Conservation (phyloP, 2,329 filamentous ascomycete species). For the Dactylellina cionopaga region DNA sequence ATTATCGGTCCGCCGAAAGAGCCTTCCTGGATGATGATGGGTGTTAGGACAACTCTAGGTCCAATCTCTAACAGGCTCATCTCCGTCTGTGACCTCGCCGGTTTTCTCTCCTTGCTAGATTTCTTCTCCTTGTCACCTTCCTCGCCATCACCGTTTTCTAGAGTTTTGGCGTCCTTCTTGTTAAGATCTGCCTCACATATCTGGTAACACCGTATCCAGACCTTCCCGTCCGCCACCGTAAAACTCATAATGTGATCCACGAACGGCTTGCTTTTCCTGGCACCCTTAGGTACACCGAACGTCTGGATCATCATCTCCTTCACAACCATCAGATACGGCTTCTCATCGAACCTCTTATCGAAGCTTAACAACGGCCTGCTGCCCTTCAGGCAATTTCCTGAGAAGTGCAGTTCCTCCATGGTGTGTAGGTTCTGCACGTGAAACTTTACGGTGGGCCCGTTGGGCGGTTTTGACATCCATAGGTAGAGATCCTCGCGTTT, state of each 20-base stretch:
- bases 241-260: constrained; percentile 95
- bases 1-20: constrained; percentile 96
- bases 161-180: constrained; percentile 60
- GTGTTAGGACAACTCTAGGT: constrained; percentile 89
- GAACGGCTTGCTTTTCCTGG: constrained; percentile 92
- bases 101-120: constrained; percentile 30
- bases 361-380: constrained; percentile 91
- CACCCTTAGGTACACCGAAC: constrained; percentile 89
- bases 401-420: constrained; percentile 96
- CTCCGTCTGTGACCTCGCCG: constrained; percentile 69
- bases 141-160: constrained; percentile 64
- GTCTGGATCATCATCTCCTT: constrained; percentile 90
- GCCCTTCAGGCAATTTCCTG: constrained; percentile 95
- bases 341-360: constrained; percentile 82
- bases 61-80: constrained; percentile 91
- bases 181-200: constrained; percentile 79
- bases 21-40: constrained; percentile 93
- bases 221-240: constrained; percentile 88
- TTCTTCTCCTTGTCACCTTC: constrained; percentile 60
- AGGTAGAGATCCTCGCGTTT: constrained; percentile 95
- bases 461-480: constrained; percentile 91
- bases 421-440: constrained; percentile 90
- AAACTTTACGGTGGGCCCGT: constrained; percentile 78
- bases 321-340: constrained; percentile 81
- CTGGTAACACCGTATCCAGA: constrained; percentile 96